These are phyloP conservation scores for Endoconidiophora laricicola DNA, from an alignment of 2,329 filamentous ascomycete species.

Conservation along the genomic window DNA sequence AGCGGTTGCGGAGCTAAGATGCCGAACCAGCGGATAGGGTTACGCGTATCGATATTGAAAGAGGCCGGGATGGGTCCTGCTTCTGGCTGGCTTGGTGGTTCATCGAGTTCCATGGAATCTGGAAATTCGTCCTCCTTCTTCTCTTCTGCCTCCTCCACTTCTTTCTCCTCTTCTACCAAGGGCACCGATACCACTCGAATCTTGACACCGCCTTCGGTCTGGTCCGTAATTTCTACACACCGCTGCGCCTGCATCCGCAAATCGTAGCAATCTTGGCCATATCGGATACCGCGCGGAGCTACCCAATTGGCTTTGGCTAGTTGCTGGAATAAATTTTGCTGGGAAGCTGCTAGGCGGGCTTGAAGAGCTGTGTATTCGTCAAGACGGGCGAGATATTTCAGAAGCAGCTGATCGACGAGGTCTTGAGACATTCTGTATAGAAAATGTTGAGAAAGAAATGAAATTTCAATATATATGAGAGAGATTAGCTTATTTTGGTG, in stretches of 20 bases:
- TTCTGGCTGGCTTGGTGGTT: background rate
- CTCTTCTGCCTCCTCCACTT: background rate
- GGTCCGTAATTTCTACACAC: conserved; percentile 20
- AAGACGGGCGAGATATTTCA: conserved; percentile 47
- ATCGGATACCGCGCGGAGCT: conserved; percentile 44
- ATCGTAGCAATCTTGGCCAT: conserved; percentile 57
- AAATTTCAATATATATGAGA: background rate
- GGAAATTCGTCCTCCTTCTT: conserved; percentile 9
- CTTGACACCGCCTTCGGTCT: conserved; percentile 2
- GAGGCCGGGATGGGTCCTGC: background rate
- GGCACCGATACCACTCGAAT: background rate
- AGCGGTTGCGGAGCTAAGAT: conserved; percentile 35
- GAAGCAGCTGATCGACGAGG: conserved; percentile 44
- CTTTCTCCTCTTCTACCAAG: conserved; percentile 10
- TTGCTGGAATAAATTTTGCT: conserved; percentile 38
- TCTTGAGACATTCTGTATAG: conserved; percentile 14
- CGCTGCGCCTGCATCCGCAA: conserved; percentile 50
- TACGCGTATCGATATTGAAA: conserved; percentile 15
- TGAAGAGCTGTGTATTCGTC: conserved; percentile 50
- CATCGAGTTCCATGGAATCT: background rate
- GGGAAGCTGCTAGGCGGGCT: conserved; percentile 32
- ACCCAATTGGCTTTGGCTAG: conserved; percentile 64
- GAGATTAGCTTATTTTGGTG: background rate
- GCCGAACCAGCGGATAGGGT: conserved; percentile 45
- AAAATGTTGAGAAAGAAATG: background rate